A percentile compares a stretch with the other conserved stretches of the same genome.
Conservation (phyloP, 257 asterid genomes). For the Haberlea rhodopensis region DNA sequence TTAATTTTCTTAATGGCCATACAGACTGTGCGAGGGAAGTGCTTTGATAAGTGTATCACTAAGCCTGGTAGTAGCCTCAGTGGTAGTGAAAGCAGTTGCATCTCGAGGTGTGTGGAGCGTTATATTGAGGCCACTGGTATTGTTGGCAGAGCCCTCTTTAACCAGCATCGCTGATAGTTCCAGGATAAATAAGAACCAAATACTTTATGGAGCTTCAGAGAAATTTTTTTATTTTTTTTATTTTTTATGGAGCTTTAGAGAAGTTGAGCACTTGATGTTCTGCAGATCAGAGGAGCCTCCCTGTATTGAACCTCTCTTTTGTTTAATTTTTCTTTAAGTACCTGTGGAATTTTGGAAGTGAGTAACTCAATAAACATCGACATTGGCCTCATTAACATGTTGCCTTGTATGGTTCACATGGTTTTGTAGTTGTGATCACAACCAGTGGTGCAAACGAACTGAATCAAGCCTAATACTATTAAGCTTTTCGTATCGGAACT, state of each 20-base stretch:
- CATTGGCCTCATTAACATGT: neutral
- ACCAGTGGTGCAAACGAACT: too few relatives aligned
- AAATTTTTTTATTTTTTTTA: too few relatives aligned
- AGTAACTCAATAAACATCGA: neutral
- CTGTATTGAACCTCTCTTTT: neutral
- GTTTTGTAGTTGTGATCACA: neutral
- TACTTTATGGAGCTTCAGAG: neutral
- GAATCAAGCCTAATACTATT: too few relatives aligned
- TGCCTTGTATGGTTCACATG: neutral
- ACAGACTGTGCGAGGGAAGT: slow-evolving; percentile 88
- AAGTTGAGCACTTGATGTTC: neutral
- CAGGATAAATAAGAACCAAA: neutral
- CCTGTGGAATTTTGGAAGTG: neutral
- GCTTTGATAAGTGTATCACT: slow-evolving; percentile 89
- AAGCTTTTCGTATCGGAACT: too few relatives aligned
- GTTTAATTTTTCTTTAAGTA: too few relatives aligned
- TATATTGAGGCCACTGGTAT: slow-evolving; percentile 89
- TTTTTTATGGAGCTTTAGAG: too few relatives aligned
- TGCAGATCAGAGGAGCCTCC: neutral
- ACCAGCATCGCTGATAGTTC: slow-evolving; percentile 40
- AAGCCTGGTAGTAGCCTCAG: slow-evolving; percentile 87
- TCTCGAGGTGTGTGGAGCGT: slow-evolving; percentile 89
- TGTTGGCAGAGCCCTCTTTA: slow-evolving; percentile 63
- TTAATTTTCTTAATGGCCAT: slow-evolving; percentile 8
- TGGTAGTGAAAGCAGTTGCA: slow-evolving; percentile 80